Evolutionary conservation across 2,329 filamentous ascomycete genomes (phyloP), one percentile per base, ranked within the genome.

Genomic region (Neopestalotiopsis clavispora): DNA sequence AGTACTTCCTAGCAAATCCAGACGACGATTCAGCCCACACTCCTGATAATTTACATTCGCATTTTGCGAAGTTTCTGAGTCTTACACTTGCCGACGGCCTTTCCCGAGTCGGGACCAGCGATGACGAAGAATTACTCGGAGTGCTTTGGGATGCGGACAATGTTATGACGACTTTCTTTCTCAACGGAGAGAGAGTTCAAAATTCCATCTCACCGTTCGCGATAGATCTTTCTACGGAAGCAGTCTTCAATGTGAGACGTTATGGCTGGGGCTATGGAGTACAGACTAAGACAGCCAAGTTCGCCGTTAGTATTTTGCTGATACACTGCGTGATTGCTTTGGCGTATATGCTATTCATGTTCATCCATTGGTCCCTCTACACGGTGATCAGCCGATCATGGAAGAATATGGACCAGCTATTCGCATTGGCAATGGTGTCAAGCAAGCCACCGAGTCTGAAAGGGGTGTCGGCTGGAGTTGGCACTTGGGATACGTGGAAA

Each of bases 201-300:
- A n/a, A n/a, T n/a, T n/a, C n/a, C n/a, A n/a, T n/a, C n/a, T n/a
- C n/a, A n/a, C n/a, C n/a, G n/a, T n/a, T n/a, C n/a, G n/a, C n/a
- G n/a, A n/a, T n/a, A n/a, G n/a, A n/a, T n/a, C n/a, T n/a, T n/a
- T n/a, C n/a, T n/a, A n/a, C n/a, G n/a, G n/a, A n/a, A 63, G 23
- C 38, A 1, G 12, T 28, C 38, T 67, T 59, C 38, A 49, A 14
- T 14, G 65, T 60, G 9, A 10, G 28, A 20, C 30, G 65, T 2
- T 67, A 61, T 12, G 65, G 65, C 65, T 67, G 56, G 52, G 57
- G 65, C 38, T 67, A 67, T 1, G 65, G 65, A 4, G 4, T 20
- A 1, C 3, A n/a, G 2, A 28, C 65, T 7, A 60, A 61, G 23
- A 67, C 65, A 7, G 65, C 40, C 0, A 3, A 3, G 2, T 61